phyloP scores from a whole-genome alignment of 2,329 filamentous ascomycete species.

The Aureobasidium uvarum region DNA sequence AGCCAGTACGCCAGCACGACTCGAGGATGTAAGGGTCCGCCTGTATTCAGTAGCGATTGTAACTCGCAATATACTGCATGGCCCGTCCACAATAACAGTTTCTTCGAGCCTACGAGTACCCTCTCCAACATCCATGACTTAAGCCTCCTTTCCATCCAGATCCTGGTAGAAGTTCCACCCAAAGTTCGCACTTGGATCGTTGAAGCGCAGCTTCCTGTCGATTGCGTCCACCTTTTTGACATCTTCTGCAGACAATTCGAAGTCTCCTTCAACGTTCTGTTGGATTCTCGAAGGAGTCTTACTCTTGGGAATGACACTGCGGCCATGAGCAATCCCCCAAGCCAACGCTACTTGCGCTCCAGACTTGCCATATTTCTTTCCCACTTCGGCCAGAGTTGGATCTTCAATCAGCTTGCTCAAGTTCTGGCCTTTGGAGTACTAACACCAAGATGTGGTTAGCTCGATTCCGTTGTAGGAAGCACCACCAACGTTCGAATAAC shows the following conservation, averaged over 20 bases:
- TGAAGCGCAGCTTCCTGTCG: constrained; percentile 63
- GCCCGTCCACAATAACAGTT: not conserved
- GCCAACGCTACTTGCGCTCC: constrained; percentile 55
- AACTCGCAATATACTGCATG: constrained; percentile 12
- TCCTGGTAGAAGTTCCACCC: constrained; percentile 59
- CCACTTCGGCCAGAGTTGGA: constrained; percentile 50
- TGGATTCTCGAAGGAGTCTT: constrained; percentile 43
- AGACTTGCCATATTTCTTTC: constrained; percentile 53
- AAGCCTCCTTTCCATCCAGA: constrained; percentile 55
- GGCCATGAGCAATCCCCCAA: constrained; percentile 54
- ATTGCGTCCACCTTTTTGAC: constrained; percentile 55
- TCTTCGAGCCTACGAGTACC: too few species aligned
- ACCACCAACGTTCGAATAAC: not conserved
- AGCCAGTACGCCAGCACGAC: not conserved
- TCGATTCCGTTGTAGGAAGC: not conserved
- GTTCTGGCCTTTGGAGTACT: constrained; percentile 46
- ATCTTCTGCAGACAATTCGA: constrained; percentile 58
- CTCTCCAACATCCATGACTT: not conserved
- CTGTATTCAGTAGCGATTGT: not conserved
- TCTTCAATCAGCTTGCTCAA: constrained; percentile 54
- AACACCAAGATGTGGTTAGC: not conserved
- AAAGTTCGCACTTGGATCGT: constrained; percentile 57
- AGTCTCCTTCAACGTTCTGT: constrained; percentile 49
- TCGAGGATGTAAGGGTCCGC: not conserved
- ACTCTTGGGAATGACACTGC: constrained; percentile 55